A percentile compares a stretch with the other conserved stretches of the same genome.
Conservation (phyloP, 2,329 filamentous ascomycete genomes). For the Pseudogymnoascus sp. region DNA sequence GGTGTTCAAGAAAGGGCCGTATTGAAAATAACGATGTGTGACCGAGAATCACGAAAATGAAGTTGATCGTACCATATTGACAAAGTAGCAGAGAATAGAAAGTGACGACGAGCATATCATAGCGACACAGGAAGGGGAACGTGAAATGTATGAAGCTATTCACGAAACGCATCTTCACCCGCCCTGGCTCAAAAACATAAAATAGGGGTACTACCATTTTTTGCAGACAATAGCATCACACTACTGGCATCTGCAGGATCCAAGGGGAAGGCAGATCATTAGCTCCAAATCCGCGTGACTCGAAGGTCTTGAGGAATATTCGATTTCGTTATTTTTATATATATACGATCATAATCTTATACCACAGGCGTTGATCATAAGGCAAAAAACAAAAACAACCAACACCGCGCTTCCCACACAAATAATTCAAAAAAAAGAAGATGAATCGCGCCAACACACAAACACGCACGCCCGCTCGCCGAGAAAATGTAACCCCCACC, state of each 20-base stretch:
- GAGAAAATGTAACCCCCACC: neutral
- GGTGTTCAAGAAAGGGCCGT: neutral
- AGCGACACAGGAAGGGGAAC: neutral
- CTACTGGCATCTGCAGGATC: neutral
- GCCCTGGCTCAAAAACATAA: neutral
- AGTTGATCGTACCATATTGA: neutral
- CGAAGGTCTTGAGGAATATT: neutral
- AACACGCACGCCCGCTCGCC: neutral
- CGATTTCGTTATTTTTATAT: neutral
- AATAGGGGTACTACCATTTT: too few species aligned
- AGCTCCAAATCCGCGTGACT: neutral
- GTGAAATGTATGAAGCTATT: neutral
- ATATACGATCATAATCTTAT: slow-evolving; percentile 1
- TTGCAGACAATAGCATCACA: neutral
- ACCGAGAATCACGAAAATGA: neutral
- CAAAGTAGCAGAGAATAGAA: neutral
- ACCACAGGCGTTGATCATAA: slow-evolving; percentile 4
- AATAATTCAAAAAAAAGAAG: neutral
- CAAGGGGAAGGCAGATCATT: neutral
- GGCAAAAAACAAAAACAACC: neutral
- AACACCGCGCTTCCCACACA: neutral
- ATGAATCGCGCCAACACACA: neutral
- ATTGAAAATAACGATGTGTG: neutral
- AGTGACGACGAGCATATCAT: neutral
- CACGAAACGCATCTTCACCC: neutral